phyloP scores from a whole-genome alignment of 768 basidiomycete species.

The Termitomyces bulborhizus region DNA sequence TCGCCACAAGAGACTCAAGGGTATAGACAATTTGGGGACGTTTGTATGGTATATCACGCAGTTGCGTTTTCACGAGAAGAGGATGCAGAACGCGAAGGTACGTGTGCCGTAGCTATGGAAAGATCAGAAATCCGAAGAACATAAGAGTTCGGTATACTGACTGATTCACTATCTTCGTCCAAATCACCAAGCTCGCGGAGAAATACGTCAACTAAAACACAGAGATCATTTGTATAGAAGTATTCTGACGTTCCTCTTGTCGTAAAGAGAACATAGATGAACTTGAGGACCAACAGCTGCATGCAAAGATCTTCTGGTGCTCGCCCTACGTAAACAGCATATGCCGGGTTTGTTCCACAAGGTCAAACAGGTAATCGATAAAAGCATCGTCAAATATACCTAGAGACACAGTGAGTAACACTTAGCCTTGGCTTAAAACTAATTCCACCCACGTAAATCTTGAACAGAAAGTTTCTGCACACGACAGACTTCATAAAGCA shows the following conservation, averaged over 20 bases:
- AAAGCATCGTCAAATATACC: constrained; percentile 79
- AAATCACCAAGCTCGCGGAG: constrained; percentile 89
- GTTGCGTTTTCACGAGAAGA: constrained; percentile 89
- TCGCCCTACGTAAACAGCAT: constrained; percentile 55
- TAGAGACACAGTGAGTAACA: constrained; percentile 22
- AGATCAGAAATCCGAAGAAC: neutral
- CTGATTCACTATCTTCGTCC: constrained; percentile 91
- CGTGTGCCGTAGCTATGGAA: constrained; percentile 80
- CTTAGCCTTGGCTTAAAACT: neutral
- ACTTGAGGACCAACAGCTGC: constrained; percentile 90
- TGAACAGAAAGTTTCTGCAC: constrained; percentile 76
- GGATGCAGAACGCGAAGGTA: constrained; percentile 96
- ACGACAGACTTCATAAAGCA: constrained; percentile 91
- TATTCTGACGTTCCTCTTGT: constrained; percentile 91
- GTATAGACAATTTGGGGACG: constrained; percentile 81
- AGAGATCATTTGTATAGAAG: constrained; percentile 96
- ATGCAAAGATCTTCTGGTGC: constrained; percentile 91
- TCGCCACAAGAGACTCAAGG: constrained; percentile 70
- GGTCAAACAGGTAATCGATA: constrained; percentile 84
- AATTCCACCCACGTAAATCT: constrained; percentile 63
- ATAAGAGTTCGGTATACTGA: constrained; percentile 30
- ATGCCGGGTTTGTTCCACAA: constrained; percentile 87
- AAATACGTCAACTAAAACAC: constrained; percentile 96
- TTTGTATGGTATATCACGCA: constrained; percentile 83
- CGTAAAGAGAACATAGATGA: constrained; percentile 92